These are phyloP conservation scores for Gloeopeniophorella convolvens DNA, from an alignment of 768 basidiomycete genomes.

Conservation along the genomic window DNA sequence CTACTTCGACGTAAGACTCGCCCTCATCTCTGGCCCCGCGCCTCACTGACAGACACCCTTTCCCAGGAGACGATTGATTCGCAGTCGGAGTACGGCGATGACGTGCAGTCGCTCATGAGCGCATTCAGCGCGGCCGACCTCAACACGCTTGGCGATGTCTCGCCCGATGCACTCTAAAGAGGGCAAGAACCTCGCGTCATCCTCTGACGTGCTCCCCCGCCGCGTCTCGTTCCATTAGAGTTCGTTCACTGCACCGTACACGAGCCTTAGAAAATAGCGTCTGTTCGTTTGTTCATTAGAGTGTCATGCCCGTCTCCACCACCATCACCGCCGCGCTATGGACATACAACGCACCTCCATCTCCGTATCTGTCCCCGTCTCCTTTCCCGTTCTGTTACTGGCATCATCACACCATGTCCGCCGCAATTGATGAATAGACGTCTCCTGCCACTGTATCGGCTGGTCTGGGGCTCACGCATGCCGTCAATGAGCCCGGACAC, in stretches of 20 bases:
- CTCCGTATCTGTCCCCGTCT: background rate
- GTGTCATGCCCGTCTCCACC: too few relatives aligned
- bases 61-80: conserved; percentile 66
- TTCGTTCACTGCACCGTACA: too few relatives aligned
- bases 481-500: too few relatives aligned
- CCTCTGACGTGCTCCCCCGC: background rate
- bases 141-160: conserved; percentile 59
- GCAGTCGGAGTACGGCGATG: conserved; percentile 69
- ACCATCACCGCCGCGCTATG: too few relatives aligned
- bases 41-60: background rate
- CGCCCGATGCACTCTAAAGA: conserved; percentile 58
- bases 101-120: conserved; percentile 55
- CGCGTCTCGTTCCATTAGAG: too few relatives aligned
- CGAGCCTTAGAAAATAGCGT: too few relatives aligned
- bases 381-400: background rate
- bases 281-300: too few relatives aligned
- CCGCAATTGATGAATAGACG: background rate
- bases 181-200: conserved; percentile 25
- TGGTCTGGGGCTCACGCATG: too few relatives aligned
- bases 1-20: conserved; percentile 80
- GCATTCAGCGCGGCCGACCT: conserved; percentile 50
- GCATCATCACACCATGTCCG: background rate
- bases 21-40: conserved; percentile 4
- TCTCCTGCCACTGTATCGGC: too few relatives aligned
- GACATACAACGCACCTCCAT: background rate